Percentiles rank a stretch among this genome's conserved stretches.
Evolutionary conservation across 2,329 filamentous ascomycete genomes (phyloP).

Genomic region (Raffaelea arxii): DNA sequence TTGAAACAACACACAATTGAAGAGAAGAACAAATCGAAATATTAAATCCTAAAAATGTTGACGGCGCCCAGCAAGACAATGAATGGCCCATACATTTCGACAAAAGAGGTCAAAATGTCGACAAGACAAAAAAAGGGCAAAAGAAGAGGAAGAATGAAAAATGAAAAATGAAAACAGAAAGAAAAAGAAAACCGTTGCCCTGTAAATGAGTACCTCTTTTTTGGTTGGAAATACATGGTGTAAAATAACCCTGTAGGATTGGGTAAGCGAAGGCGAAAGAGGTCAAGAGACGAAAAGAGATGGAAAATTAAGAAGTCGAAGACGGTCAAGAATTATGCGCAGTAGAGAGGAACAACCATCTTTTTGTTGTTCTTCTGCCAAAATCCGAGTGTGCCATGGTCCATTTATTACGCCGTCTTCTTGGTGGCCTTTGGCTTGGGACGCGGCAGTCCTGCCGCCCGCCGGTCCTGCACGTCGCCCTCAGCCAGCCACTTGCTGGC

Average conservation of each 20-base stretch:
- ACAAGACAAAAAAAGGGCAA: background rate
- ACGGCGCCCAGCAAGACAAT: too few species aligned
- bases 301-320: background rate
- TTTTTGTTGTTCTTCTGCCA: background rate
- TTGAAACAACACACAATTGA: too few species aligned
- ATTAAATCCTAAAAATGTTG: too few species aligned
- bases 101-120: too few species aligned
- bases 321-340: background rate
- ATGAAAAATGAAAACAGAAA: background rate
- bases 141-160: background rate
- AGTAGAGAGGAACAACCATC: background rate
- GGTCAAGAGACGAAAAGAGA: background rate
- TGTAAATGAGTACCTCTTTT: background rate
- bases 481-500: constrained; percentile 88
- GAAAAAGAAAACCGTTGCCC: background rate
- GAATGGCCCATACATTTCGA: too few species aligned
- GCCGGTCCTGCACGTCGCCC: constrained; percentile 66
- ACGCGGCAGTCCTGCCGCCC: constrained; percentile 41
- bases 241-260: background rate
- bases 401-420: constrained; percentile 1
- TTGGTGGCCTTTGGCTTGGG: constrained; percentile 17
- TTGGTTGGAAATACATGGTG: too few species aligned
- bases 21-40: too few species aligned
- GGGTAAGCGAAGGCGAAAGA: background rate
- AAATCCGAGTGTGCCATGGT: too few species aligned